These are phyloP conservation scores for Nepenthes mirabilis DNA, from an alignment of 148 eudicot genomes.

Conservation along the genomic window DNA sequence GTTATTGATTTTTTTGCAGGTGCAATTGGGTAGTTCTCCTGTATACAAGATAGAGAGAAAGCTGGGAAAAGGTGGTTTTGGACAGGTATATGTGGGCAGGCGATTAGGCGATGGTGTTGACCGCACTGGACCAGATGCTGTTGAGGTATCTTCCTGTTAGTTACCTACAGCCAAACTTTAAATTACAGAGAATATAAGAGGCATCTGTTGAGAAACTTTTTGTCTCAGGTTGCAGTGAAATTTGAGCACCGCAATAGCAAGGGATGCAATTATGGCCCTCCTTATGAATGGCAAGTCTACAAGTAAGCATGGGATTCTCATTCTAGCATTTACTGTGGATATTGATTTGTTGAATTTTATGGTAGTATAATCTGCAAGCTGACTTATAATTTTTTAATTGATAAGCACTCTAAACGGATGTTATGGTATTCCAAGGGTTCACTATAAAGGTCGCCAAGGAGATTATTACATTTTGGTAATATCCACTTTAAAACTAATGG, in stretches of 20 bases:
- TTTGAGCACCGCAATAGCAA: constrained; percentile 92
- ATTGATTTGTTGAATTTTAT: background rate
- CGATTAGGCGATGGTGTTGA: constrained; percentile 67
- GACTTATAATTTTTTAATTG: background rate
- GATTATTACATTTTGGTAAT: constrained; percentile 87
- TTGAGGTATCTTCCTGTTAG: constrained; percentile 43
- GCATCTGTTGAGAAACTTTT: constrained; percentile 1
- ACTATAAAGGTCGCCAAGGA: constrained; percentile 86
- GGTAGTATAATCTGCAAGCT: background rate
- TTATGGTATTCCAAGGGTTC: constrained; percentile 81
- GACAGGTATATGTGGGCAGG: constrained; percentile 92
- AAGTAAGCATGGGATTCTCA: constrained; percentile 30
- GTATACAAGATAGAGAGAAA: constrained; percentile 67
- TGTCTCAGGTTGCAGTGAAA: constrained; percentile 70
- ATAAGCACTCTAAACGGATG: constrained; percentile 73
- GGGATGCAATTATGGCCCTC: constrained; percentile 95
- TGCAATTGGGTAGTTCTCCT: constrained; percentile 85
- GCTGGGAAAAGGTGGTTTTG: constrained; percentile 96
- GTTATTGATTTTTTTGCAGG: constrained; percentile 34
- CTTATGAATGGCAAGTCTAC: constrained; percentile 99
- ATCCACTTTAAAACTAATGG: background rate
- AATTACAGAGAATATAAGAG: background rate
- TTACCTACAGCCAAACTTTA: background rate
- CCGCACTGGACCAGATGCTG: constrained; percentile 80
- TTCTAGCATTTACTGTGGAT: background rate